Evolutionary conservation across 306 rosid genomes (phyloP).

Genomic region (Cucurbita maxima): DNA sequence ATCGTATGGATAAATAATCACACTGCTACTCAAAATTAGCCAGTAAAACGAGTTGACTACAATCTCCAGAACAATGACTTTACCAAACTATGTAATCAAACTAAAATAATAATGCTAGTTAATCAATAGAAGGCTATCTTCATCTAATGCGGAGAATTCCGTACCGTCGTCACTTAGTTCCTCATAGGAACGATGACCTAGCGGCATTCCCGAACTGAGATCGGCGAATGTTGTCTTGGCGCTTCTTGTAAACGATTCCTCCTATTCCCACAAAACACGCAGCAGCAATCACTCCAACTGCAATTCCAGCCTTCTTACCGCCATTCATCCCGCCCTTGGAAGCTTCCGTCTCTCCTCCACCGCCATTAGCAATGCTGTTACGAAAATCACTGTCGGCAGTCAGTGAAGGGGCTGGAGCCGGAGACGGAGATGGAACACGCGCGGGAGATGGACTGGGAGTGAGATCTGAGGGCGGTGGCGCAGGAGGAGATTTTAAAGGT

Average conservation of each 20-base stretch:
- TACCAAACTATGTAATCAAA: background rate
- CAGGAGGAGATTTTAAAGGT: constrained; percentile 17
- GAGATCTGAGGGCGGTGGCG: constrained; percentile 18
- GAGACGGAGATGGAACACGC: constrained; percentile 4
- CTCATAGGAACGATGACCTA: constrained; percentile 51
- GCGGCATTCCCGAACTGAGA: constrained; percentile 33
- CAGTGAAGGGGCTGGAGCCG: background rate
- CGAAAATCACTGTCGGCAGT: background rate
- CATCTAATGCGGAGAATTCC: background rate
- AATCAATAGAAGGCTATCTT: background rate
- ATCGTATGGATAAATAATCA: background rate
- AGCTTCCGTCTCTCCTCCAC: background rate
- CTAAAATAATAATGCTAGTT: background rate
- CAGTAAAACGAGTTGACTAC: background rate
- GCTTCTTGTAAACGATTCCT: constrained; percentile 58
- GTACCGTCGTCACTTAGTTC: background rate
- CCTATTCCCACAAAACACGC: constrained; percentile 30
- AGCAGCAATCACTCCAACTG: constrained; percentile 38
- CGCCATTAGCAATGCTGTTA: background rate
- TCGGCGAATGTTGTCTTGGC: constrained; percentile 52
- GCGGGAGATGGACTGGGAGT: constrained; percentile 10
- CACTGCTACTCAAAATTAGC: background rate
- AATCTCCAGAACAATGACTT: background rate
- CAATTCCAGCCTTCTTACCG: constrained; percentile 64
- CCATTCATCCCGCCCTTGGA: constrained; percentile 36